Conservation (phyloP, 2,329 filamentous ascomycete genomes). For the Trichoderma asperellum region DNA sequence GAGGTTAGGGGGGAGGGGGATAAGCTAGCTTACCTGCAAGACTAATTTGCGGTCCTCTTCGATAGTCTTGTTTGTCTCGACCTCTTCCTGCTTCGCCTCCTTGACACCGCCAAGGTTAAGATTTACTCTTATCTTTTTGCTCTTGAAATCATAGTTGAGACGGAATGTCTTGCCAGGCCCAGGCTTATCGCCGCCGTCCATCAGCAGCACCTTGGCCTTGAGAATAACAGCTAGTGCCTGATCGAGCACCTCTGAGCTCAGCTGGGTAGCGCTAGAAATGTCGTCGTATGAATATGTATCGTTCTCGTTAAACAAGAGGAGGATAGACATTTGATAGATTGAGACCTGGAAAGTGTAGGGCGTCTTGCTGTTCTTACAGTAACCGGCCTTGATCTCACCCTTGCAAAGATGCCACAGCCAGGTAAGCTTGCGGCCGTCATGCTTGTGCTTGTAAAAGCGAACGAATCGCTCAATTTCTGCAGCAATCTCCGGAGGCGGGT, state of each 20-base stretch:
- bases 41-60: slow-evolving; percentile 97
- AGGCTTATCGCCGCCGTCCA: slow-evolving; percentile 70
- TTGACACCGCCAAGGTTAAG: slow-evolving; percentile 93
- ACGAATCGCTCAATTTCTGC: slow-evolving; percentile 88
- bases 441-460: slow-evolving; percentile 93
- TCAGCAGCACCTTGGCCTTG: slow-evolving; percentile 86
- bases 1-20: no score
- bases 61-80: slow-evolving; percentile 98
- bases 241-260: slow-evolving; percentile 82
- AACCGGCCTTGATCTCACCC: slow-evolving; percentile 92
- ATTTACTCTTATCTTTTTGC: slow-evolving; percentile 97
- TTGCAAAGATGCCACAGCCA: slow-evolving; percentile 99
- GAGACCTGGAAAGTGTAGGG: slow-evolving; percentile 97
- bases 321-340: slow-evolving; percentile 95
- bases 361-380: slow-evolving; percentile 85
- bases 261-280: slow-evolving; percentile 77
- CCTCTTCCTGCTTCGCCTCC: slow-evolving; percentile 93
- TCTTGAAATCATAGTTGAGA: slow-evolving; percentile 95
- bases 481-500: slow-evolving; percentile 80
- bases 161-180: slow-evolving; percentile 78
- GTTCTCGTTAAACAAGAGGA: slow-evolving; percentile 91
- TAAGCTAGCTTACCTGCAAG: slow-evolving; percentile 73
- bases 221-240: slow-evolving; percentile 83
- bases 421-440: slow-evolving; percentile 92
- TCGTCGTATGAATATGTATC: slow-evolving; percentile 86